phyloP scores from a whole-genome alignment of 2,329 filamentous ascomycete species.

The Fusarium gaditjirri region DNA sequence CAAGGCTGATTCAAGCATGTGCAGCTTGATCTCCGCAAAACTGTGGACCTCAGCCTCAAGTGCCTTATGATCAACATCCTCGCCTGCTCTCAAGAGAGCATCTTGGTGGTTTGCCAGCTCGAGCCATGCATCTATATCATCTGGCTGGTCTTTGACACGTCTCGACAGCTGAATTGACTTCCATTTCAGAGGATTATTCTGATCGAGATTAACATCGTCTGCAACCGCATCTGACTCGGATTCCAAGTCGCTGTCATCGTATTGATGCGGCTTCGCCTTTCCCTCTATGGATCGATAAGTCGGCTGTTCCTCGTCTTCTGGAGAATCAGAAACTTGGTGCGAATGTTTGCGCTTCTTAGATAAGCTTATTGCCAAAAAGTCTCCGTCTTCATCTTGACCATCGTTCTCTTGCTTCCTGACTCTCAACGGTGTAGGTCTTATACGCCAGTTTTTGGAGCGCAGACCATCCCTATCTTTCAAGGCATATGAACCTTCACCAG shows the following conservation, averaged over 20 bases:
- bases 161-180: slow-evolving; percentile 71
- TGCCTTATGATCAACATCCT: slow-evolving; percentile 54
- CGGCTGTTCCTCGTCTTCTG: slow-evolving; percentile 60
- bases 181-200: slow-evolving; percentile 60
- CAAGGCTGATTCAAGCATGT: slow-evolving; percentile 82
- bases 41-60: slow-evolving; percentile 72
- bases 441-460: slow-evolving; percentile 54
- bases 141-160: slow-evolving; percentile 71
- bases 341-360: slow-evolving; percentile 57
- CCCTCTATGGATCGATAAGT: slow-evolving; percentile 74
- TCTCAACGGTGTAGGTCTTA: slow-evolving; percentile 54
- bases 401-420: slow-evolving; percentile 48
- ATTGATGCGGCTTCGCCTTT: slow-evolving; percentile 63
- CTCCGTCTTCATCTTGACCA: slow-evolving; percentile 46
- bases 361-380: slow-evolving; percentile 60
- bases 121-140: slow-evolving; percentile 79
- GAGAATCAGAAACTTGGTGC: slow-evolving; percentile 50
- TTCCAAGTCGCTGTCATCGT: slow-evolving; percentile 61
- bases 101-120: slow-evolving; percentile 84
- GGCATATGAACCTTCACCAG: slow-evolving; percentile 51
- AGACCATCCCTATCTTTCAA: slow-evolving; percentile 59
- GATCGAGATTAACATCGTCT: slow-evolving; percentile 46
- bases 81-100: slow-evolving; percentile 65
- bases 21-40: slow-evolving; percentile 81
- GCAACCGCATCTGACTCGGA: slow-evolving; percentile 59